Evolutionary conservation across 2,329 filamentous ascomycete species (phyloP).

Genomic region (Talaromyces rugulosus): DNA sequence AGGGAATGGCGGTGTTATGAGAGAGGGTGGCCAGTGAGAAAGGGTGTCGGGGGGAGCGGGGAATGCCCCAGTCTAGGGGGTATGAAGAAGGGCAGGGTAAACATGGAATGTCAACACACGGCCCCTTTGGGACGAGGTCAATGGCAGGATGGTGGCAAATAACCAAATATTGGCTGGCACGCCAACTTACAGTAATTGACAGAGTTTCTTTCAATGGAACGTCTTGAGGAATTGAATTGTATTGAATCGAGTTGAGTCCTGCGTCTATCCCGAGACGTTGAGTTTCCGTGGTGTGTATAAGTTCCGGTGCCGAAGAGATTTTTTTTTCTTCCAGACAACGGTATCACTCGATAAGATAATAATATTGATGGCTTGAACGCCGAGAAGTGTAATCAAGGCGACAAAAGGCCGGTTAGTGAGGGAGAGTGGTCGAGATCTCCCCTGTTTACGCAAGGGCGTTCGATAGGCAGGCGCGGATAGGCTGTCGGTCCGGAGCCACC

Average conservation of each 20-base stretch:
- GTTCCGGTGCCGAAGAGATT: not conserved
- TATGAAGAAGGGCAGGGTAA: slow-evolving; percentile 11
- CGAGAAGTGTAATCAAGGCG: not conserved
- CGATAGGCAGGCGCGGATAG: slow-evolving; percentile 18
- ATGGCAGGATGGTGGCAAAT: not conserved
- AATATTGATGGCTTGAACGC: not conserved
- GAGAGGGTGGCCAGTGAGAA: slow-evolving; percentile 1
- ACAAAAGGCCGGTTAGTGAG: not conserved
- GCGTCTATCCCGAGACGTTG: not conserved
- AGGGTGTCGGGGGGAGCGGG: slow-evolving; percentile 10
- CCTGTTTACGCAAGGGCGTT: slow-evolving; percentile 21
- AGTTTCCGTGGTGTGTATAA: not conserved
- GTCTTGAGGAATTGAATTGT: not conserved
- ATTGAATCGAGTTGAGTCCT: not conserved
- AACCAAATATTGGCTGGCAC: not conserved
- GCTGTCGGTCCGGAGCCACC: slow-evolving; percentile 20
- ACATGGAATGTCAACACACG: slow-evolving; percentile 16
- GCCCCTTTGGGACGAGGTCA: slow-evolving; percentile 8
- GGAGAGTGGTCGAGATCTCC: not conserved
- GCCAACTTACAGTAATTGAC: not conserved
- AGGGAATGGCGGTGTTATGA: not conserved
- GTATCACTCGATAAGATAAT: not conserved
- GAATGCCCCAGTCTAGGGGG: slow-evolving; percentile 11
- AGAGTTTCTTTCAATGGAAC: not conserved
- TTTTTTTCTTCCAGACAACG: not conserved